Conservation (phyloP, 2,329 filamentous ascomycete species). For the Stagonosporopsis vannaccii region DNA sequence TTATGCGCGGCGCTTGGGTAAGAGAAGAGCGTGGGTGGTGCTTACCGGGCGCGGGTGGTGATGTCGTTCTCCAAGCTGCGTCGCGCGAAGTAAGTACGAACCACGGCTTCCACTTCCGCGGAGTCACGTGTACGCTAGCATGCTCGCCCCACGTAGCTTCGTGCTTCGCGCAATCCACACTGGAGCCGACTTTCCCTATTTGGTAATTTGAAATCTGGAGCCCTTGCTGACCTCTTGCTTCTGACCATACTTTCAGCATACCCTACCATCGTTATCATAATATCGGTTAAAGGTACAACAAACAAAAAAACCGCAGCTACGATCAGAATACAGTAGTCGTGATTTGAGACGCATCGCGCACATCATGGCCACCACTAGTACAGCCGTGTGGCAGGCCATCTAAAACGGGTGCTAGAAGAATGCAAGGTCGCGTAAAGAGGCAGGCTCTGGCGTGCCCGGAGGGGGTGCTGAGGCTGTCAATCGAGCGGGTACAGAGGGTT, state of each 20-base stretch:
- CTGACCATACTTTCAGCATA: no score
- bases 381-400: slow-evolving; percentile 29
- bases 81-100: no score
- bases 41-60: not conserved
- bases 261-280: no score
- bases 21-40: not conserved
- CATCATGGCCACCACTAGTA: slow-evolving; percentile 33
- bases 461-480: slow-evolving; percentile 7
- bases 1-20: not conserved
- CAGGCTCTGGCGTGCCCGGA: slow-evolving; percentile 3
- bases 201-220: not conserved
- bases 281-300: no score
- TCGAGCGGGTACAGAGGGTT: slow-evolving; percentile 9
- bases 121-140: not conserved
- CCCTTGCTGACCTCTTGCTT: not conserved
- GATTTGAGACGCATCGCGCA: slow-evolving; percentile 28
- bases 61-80: not conserved
- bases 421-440: slow-evolving; percentile 10
- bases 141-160: not conserved
- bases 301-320: no score
- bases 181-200: not conserved
- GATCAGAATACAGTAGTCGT: not conserved
- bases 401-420: slow-evolving; percentile 39
- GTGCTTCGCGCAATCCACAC: not conserved
- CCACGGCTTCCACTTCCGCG: not conserved